phyloP scores from a whole-genome alignment of 23 red algal genomes.

The Gracilariopsis chorda region DNA sequence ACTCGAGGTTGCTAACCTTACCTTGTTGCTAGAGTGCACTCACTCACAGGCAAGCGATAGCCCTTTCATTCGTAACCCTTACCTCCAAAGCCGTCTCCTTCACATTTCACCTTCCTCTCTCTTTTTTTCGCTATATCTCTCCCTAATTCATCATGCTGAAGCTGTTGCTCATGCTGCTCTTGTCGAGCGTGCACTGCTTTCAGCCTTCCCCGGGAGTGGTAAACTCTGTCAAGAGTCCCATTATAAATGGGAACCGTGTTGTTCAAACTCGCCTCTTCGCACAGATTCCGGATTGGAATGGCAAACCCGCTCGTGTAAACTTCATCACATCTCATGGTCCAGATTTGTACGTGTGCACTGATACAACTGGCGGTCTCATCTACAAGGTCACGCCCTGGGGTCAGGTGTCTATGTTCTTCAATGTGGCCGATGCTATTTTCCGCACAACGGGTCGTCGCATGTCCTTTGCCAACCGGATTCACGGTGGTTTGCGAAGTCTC shows the following conservation, averaged over 20 bases:
- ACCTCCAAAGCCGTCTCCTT: no score
- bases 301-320: neutral
- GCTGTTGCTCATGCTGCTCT: neutral
- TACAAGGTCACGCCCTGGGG: neutral
- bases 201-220: neutral
- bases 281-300: neutral
- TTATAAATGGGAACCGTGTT: neutral
- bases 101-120: no score
- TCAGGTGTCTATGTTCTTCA: neutral
- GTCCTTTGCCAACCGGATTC: neutral
- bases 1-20: no score
- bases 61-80: no score
- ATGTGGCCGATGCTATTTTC: neutral
- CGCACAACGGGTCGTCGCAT: neutral
- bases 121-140: no score
- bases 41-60: no score
- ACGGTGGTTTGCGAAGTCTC: slow-evolving; percentile 7
- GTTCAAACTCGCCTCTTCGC: neutral
- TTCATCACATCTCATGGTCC: neutral
- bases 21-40: no score
- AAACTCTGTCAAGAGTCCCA: neutral
- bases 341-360: neutral
- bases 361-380: neutral
- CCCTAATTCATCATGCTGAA: neutral
- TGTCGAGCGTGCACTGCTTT: neutral